Evolutionary conservation across 2,329 filamentous ascomycete species (phyloP), one percentile per base, ranked within the genome.

Genomic region (Neonectria punicea): DNA sequence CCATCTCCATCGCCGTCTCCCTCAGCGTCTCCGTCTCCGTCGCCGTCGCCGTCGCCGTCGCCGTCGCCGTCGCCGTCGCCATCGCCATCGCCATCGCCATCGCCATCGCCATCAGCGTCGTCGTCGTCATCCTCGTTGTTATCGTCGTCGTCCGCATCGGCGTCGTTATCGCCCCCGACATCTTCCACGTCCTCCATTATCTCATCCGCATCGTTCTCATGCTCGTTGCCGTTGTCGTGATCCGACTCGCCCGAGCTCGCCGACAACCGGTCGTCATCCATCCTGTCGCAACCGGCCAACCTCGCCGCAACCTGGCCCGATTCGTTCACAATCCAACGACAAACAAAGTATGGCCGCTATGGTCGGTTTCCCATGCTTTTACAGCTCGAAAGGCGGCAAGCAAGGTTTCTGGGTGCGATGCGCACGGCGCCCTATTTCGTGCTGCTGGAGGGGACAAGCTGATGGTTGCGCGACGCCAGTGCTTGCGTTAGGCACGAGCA

Each of bases 151-250:
- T 78, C 74, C 1, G 79, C 75, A 9, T 73, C 72, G 6, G 75
- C 73, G n/a, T 76, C 76, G 50, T 78, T 76, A 14, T 78, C 77
- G 28, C 80, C 78, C 9, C 81, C 80, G 20, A 75, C 78, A 22
- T 81, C 79, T 14, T 83, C 80, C 25, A 73, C 80, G 53, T 83
- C 82, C 49, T 89, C 86, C 85, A 89, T 88, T 39, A 86, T 80
- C 73, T 89, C 86, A 70, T 89, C 87, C 61, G 82, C 83, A 59
- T 88, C 86, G 69, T 80, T 75, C 9, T 77, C 75, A 28, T 70
- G 67, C 39, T 78, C 75, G 58, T 65, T 61, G 22, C 69, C 72
- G 44, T 76, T 76, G 28, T 75, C 76, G 63, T 75, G 76, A 50
- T 81, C 79, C 9, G 77, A 73, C 47, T 73, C 70, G 49, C 20